Evolutionary conservation across 2,329 filamentous ascomycete species (phyloP).

Genomic region (Orbilia ellipsospora): DNA sequence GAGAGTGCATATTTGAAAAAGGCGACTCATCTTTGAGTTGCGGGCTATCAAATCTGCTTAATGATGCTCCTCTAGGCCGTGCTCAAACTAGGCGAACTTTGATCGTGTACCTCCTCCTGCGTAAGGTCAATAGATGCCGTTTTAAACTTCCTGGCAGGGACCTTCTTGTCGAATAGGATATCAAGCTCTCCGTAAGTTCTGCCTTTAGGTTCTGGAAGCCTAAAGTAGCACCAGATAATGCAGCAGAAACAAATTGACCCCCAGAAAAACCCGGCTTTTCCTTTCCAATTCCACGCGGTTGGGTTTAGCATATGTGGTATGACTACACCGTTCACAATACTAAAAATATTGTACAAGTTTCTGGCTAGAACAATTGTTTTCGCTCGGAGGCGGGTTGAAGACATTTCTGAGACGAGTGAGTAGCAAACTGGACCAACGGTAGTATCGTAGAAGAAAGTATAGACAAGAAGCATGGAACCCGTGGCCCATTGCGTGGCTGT

Average conservation of each 20-base stretch:
- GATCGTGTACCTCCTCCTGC: not conserved
- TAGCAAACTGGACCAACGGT: slow-evolving; percentile 69
- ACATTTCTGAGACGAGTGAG: slow-evolving; percentile 67
- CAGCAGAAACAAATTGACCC: slow-evolving; percentile 64
- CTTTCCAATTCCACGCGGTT: slow-evolving; percentile 64
- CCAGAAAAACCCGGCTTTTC: slow-evolving; percentile 65
- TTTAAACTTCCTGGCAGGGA: slow-evolving; percentile 61
- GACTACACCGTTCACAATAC: slow-evolving; percentile 66
- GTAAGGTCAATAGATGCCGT: not conserved
- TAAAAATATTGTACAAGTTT: slow-evolving; percentile 66
- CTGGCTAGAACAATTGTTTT: slow-evolving; percentile 69
- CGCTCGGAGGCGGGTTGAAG: slow-evolving; percentile 68
- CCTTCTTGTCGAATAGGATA: not conserved
- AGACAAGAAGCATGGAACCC: slow-evolving; percentile 67
- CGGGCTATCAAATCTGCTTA: too few relatives aligned
- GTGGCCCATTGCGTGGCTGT: slow-evolving; percentile 63
- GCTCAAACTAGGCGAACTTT: too few relatives aligned
- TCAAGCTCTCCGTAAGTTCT: slow-evolving; percentile 6
- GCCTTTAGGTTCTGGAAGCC: slow-evolving; percentile 67
- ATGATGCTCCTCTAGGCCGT: too few relatives aligned
- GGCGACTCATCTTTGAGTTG: too few relatives aligned
- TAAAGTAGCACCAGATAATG: slow-evolving; percentile 67
- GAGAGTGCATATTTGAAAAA: too few relatives aligned
- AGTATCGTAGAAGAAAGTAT: slow-evolving; percentile 68
- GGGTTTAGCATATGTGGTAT: slow-evolving; percentile 67